These are phyloP conservation scores for Neophaeococcomyces aloes DNA, from an alignment of 2,329 filamentous ascomycete species.

Conservation along the genomic window DNA sequence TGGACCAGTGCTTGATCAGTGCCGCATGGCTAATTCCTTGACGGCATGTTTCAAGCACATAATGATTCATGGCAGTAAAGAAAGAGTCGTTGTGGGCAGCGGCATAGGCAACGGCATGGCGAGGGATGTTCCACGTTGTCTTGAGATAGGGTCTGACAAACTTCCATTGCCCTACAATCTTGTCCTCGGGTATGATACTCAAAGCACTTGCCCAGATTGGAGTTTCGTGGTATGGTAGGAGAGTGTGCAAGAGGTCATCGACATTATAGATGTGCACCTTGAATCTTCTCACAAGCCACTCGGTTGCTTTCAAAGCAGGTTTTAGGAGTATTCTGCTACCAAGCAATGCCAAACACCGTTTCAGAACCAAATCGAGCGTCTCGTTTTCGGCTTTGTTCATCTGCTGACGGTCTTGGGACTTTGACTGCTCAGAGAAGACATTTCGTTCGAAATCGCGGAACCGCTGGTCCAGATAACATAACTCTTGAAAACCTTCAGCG, in stretches of 20 bases:
- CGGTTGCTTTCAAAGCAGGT: slow-evolving; percentile 79
- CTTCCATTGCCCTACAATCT: slow-evolving; percentile 62
- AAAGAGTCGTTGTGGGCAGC: slow-evolving; percentile 69
- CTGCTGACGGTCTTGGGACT: slow-evolving; percentile 73
- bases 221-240: slow-evolving; percentile 83
- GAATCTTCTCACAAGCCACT: slow-evolving; percentile 90
- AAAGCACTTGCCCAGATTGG: slow-evolving; percentile 76
- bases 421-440: slow-evolving; percentile 90
- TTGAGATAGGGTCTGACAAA: slow-evolving; percentile 81
- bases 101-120: slow-evolving; percentile 72
- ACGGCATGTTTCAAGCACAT: slow-evolving; percentile 64
- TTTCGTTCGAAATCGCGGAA: slow-evolving; percentile 65
- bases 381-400: slow-evolving; percentile 73
- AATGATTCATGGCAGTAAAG: slow-evolving; percentile 63
- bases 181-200: slow-evolving; percentile 66
- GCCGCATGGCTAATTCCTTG: slow-evolving; percentile 63
- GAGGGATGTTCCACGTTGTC: slow-evolving; percentile 63
- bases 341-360: slow-evolving; percentile 71
- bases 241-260: slow-evolving; percentile 64
- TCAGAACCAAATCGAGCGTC: slow-evolving; percentile 65
- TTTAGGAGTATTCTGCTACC: slow-evolving; percentile 68
- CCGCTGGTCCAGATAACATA: slow-evolving; percentile 74
- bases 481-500: slow-evolving; percentile 77
- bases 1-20: slow-evolving; percentile 82
- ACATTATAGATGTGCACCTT: slow-evolving; percentile 89